Evolutionary conservation across 208 protist species (phyloP).

Genomic region (Paratrypanosoma confusum): DNA sequence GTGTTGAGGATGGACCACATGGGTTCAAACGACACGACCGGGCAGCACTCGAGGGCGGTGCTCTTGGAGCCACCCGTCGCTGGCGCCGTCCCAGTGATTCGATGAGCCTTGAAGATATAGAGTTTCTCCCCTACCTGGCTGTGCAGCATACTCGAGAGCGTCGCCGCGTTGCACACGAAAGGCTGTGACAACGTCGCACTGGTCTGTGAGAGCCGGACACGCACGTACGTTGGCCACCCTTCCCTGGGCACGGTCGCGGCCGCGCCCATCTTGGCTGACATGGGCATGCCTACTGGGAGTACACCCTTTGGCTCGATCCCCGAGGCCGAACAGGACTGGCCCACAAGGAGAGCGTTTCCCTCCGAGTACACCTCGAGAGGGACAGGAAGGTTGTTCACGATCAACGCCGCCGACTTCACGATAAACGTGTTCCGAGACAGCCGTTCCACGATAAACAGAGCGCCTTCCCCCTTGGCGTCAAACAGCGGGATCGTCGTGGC

Average conservation of each 20-base stretch:
- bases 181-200: slow-evolving; percentile 11
- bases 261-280: too few relatives aligned
- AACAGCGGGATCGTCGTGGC: slow-evolving; percentile 1
- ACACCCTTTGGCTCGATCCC: background rate
- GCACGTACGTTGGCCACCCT: background rate
- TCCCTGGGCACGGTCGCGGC: too few relatives aligned
- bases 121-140: slow-evolving; percentile 11
- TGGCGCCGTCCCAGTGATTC: slow-evolving; percentile 4
- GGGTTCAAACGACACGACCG: slow-evolving; percentile 7
- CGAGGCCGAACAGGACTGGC: slow-evolving; percentile 4
- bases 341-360: slow-evolving; percentile 1
- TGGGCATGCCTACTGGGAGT: too few relatives aligned
- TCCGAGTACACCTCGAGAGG: slow-evolving; percentile 11
- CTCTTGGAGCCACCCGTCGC: background rate
- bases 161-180: slow-evolving; percentile 15
- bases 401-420: slow-evolving; percentile 4
- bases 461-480: background rate
- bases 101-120: slow-evolving; percentile 11
- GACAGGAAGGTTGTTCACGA: slow-evolving; percentile 6
- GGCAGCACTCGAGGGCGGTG: background rate
- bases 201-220: background rate
- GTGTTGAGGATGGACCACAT: slow-evolving; percentile 9
- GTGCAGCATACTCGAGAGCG: slow-evolving; percentile 14
- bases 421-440: slow-evolving; percentile 3
- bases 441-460: slow-evolving; percentile 6